A percentile compares a stretch with the other conserved stretches of the same genome.
These are phyloP conservation scores for Microcyclospora pomicola DNA, from an alignment of 2,329 filamentous ascomycete genomes.

Conservation along the genomic window DNA sequence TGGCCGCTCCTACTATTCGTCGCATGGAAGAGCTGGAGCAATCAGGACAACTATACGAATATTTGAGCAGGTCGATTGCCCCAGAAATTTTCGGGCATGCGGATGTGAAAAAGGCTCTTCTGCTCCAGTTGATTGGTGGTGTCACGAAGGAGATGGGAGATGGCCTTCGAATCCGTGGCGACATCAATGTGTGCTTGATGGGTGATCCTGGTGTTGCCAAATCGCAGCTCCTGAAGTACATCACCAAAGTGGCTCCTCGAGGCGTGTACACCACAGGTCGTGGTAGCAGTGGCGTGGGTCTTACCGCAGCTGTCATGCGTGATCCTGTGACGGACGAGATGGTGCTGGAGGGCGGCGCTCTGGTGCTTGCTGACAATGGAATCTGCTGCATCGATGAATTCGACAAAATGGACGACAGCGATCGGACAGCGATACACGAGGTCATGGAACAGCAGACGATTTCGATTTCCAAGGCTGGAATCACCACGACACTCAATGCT, in stretches of 20 bases:
- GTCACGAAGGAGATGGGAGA: slow-evolving; percentile 95
- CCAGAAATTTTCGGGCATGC: slow-evolving; percentile 94
- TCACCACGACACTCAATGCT: slow-evolving; percentile 92
- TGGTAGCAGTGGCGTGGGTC: slow-evolving; percentile 67
- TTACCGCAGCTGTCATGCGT: slow-evolving; percentile 71
- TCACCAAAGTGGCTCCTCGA: slow-evolving; percentile 91
- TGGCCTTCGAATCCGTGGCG: slow-evolving; percentile 96
- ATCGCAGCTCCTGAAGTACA: slow-evolving; percentile 95
- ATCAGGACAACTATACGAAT: slow-evolving; percentile 87
- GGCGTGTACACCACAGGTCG: slow-evolving; percentile 75
- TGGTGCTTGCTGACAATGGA: slow-evolving; percentile 69
- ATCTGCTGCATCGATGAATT: slow-evolving; percentile 82
- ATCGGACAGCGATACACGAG: slow-evolving; percentile 72
- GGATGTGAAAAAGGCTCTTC: slow-evolving; percentile 93
- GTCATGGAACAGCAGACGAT: slow-evolving; percentile 84
- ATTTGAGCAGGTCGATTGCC: slow-evolving; percentile 87
- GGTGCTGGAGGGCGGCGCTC: slow-evolving; percentile 66
- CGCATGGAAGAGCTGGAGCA: slow-evolving; percentile 76
- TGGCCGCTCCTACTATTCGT: slow-evolving; percentile 65
- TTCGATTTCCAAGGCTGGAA: slow-evolving; percentile 80
- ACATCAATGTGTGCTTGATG: slow-evolving; percentile 98
- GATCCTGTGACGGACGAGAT: slow-evolving; percentile 75
- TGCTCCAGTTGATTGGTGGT: slow-evolving; percentile 90
- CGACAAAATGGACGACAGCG: slow-evolving; percentile 79
- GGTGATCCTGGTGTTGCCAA: slow-evolving; percentile 99